Evolutionary conservation across 2,329 filamentous ascomycete genomes (phyloP).

Genomic region (Exophiala spinifera): DNA sequence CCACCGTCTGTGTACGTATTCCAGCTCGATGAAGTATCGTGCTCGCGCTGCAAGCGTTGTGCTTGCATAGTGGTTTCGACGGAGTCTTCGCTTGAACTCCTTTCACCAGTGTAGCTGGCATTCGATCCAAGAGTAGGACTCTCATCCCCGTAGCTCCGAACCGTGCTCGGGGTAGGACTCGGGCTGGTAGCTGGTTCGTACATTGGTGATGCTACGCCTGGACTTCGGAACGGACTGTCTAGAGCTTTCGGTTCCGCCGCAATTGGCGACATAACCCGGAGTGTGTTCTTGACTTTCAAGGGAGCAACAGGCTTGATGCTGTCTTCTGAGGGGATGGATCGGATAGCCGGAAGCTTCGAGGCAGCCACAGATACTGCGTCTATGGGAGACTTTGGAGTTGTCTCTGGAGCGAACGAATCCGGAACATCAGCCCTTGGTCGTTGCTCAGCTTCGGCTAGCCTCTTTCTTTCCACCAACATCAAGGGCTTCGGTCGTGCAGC

Average conservation of each 20-base stretch:
- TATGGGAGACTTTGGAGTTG: constrained; percentile 15
- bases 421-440: neutral
- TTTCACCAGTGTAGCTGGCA: constrained; percentile 5
- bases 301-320: constrained; percentile 43
- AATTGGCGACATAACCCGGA: constrained; percentile 27
- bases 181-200: constrained; percentile 7
- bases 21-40: constrained; percentile 52
- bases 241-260: constrained; percentile 4
- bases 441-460: constrained; percentile 11
- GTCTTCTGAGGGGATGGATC: constrained; percentile 32
- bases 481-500: constrained; percentile 40
- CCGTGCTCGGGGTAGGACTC: constrained; percentile 15
- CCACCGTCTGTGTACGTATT: constrained; percentile 56
- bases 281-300: constrained; percentile 41
- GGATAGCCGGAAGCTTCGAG: constrained; percentile 29
- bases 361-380: constrained; percentile 35
- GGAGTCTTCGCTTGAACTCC: constrained; percentile 19
- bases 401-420: neutral
- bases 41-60: constrained; percentile 22
- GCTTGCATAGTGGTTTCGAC: constrained; percentile 2
- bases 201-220: constrained; percentile 6
- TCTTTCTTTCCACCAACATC: constrained; percentile 31
- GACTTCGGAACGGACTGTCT: constrained; percentile 25
- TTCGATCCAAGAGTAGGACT: constrained; percentile 22
- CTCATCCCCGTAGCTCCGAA: constrained; percentile 14